Base-by-base conservation (phyloP, 257 asterid species). In the Solanum clarkiae region DNA sequence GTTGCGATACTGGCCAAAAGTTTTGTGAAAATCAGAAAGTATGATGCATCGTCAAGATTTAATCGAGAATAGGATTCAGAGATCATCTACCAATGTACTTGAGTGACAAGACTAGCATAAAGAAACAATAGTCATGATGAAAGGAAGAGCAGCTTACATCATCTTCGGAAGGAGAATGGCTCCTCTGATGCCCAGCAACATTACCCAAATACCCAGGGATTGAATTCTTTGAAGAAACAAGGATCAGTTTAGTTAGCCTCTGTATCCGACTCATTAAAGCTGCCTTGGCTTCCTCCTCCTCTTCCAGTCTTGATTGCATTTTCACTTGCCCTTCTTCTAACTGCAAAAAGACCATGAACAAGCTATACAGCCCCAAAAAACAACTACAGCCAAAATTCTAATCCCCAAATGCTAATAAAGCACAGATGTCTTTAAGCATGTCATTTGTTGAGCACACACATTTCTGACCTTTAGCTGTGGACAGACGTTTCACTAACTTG, bases 281-380 rank as follows among this genome's bases (percentile, higher is more conserved):
- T 42, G 94, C 94, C 92, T 97, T 95, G 77, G 98, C 99, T 85
- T 97, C 99, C 87, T 97, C 99, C 85, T 97, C 99, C 91, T 97
- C 99, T 93, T 97, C 99, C 93, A 97, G 87, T 89, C 99, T 92
- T 66, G 98, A 97, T 85, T 94, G 98, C 99, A 97, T 95, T 94
- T 95, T 97, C 65, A 93, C 93, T 91, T 97, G 99, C 55, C 99
- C 99, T 92, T 95, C 98, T 92, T 97, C 99, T 92, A 97, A 92
- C 99, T 97, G 87, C 57, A 53, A 59, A 80, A 47, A 18, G 22
- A 77, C 59, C 59, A 79, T 15, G 45, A 77, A 77, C 42, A 51
- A 77, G 62, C 51, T 75, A 77, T 24, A 51, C 11, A 51, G 10
- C 82, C 45, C 22, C 22, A 77, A 24, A 77, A 77, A 13, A 45